Evolutionary conservation across 768 basidiomycete species (phyloP), one percentile per base, ranked within the genome.

Genomic region (Lactifluus piperatus): DNA sequence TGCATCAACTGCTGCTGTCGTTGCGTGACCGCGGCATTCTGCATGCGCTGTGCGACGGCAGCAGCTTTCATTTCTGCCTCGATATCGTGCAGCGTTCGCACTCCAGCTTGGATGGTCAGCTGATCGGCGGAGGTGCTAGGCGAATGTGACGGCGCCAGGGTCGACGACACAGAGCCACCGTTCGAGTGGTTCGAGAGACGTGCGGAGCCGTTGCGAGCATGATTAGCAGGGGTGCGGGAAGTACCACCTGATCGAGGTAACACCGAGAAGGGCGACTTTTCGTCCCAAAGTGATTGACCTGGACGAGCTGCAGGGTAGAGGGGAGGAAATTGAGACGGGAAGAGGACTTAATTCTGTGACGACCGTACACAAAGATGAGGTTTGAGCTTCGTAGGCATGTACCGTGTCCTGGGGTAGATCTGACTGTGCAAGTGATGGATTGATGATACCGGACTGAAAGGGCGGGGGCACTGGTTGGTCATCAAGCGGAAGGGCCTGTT

Each of bases 31-130:
- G 54, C 48, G 54, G 58, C 47, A 62, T 62, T 46, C 64, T 65
- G 51, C 64, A 66, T 39, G 8, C 68, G 69, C 51, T 69, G 67
- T 27, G 68, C 66, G 3, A 60, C 64, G 29, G 81, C 81, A 22
- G 77, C 79, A 7, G 79, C 78, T n/a, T 78, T 77, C 87, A 91
- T 89, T 70, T 93, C 91, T 3, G 83, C 81, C 67, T 93, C 91
- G 58, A 93, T 85, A 64, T 93, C 91, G 64, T 88, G 84, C 27
- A 92, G 68, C 0, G 88, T 91, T 20, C 83, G 62, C 51, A 45
- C 52, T 8, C 51, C 56, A 6, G 56, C 41, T 20, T 64, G 54
- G 13, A 46, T 44, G 27, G 77, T 76, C 5, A 66, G 68, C 43
- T 75, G 75, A 54, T 64, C 56, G 26, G 51, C 50, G 30, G 62